phyloP scores from a whole-genome alignment of 2,329 filamentous ascomycete species.

The Fusarium cicatricum region DNA sequence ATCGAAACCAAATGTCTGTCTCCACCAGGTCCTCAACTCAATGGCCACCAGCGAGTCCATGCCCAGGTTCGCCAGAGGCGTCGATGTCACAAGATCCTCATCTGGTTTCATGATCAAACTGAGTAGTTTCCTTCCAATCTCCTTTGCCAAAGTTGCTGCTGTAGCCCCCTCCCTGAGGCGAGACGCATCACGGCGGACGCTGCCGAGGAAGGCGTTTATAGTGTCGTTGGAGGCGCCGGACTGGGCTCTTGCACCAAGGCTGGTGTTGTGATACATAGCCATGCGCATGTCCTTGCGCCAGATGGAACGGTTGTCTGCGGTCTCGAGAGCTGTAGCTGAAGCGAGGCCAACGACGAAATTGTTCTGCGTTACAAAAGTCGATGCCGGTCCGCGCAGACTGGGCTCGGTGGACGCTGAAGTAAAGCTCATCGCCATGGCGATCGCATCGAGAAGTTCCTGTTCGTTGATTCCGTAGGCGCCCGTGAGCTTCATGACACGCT shows the following conservation, averaged over 20 bases:
- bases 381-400: not conserved
- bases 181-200: slow-evolving; percentile 1
- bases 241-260: not conserved
- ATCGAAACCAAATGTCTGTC: slow-evolving; percentile 29
- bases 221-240: slow-evolving; percentile 3
- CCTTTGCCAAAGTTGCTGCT: not conserved
- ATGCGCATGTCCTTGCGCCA: slow-evolving; percentile 38
- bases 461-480: slow-evolving; percentile 18
- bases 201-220: slow-evolving; percentile 13
- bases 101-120: slow-evolving; percentile 26
- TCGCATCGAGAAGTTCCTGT: slow-evolving; percentile 18
- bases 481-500: slow-evolving; percentile 8
- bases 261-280: slow-evolving; percentile 28
- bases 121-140: slow-evolving; percentile 21
- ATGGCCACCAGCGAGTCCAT: slow-evolving; percentile 37
- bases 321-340: slow-evolving; percentile 16
- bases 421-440: slow-evolving; percentile 6
- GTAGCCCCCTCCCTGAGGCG: slow-evolving; percentile 2
- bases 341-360: slow-evolving; percentile 28
- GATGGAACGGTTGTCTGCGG: slow-evolving; percentile 16
- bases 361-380: slow-evolving; percentile 11
- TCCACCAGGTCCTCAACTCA: slow-evolving; percentile 39
- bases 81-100: slow-evolving; percentile 14
- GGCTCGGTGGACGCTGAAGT: not conserved
- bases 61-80: slow-evolving; percentile 16